Percentiles rank a stretch among this genome's conserved stretches.
phyloP scores from a whole-genome alignment of 2,329 filamentous ascomycete species.

The Phaeoacremonium minimum region DNA sequence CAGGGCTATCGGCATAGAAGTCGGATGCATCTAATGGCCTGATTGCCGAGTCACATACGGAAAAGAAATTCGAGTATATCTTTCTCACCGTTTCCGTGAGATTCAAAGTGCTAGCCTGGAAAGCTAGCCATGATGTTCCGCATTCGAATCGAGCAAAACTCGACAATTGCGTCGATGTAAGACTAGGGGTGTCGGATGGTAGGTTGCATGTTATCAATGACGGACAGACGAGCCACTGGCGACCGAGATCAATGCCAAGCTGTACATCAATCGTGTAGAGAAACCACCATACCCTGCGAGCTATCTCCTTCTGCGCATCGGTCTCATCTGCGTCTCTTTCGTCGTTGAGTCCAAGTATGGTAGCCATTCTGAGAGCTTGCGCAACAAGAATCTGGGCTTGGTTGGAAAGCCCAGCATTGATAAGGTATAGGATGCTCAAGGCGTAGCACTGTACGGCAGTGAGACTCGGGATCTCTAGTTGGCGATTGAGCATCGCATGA shows the following conservation, averaged over 20 bases:
- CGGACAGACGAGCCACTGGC: conserved; percentile 8
- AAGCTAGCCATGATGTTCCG: conserved; percentile 3
- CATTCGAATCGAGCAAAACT: background rate
- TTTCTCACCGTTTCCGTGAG: background rate
- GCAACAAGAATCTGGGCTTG: conserved; percentile 27
- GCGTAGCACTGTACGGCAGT: conserved; percentile 34
- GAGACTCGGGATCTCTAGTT: conserved; percentile 31
- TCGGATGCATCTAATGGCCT: background rate
- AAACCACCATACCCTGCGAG: conserved; percentile 13
- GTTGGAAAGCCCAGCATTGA: conserved; percentile 30
- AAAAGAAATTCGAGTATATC: background rate
- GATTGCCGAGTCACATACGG: background rate
- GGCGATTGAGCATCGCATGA: conserved; percentile 26
- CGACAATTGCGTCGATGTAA: conserved; percentile 4
- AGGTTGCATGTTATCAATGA: conserved; percentile 5
- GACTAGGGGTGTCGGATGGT: conserved; percentile 1
- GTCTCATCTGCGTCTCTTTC: conserved; percentile 4
- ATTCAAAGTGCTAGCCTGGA: conserved; percentile 1
- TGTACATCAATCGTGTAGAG: conserved; percentile 11
- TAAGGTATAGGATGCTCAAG: conserved; percentile 31
- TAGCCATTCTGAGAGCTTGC: conserved; percentile 28
- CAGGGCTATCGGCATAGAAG: conserved; percentile 1
- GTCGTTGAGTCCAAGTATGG: conserved; percentile 22
- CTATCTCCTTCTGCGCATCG: conserved; percentile 8
- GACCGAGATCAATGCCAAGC: conserved; percentile 11